Conservation (phyloP, 768 basidiomycete species). For the Kwoniella newhampshirensis region DNA sequence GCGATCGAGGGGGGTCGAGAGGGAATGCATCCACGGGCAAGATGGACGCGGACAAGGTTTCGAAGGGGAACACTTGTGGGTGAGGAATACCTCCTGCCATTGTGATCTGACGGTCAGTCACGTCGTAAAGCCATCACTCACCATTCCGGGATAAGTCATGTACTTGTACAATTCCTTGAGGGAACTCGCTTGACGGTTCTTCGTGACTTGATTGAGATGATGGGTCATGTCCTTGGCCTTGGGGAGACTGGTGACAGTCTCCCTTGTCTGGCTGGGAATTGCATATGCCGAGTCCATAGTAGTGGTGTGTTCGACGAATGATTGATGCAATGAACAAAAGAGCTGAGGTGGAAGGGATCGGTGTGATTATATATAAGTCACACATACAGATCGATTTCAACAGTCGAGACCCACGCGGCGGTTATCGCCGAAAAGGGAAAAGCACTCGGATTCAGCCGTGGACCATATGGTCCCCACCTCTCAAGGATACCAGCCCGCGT, state of each 20-base stretch:
- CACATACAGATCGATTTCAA: too few relatives aligned
- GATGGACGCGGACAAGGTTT: conserved; percentile 62
- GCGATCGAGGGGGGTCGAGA: conserved; percentile 50
- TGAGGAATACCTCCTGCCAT: conserved; percentile 74
- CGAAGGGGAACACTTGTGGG: conserved; percentile 65
- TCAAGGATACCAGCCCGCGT: too few relatives aligned
- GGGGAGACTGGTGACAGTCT: conserved; percentile 25
- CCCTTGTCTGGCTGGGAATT: conserved; percentile 13
- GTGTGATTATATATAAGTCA: background rate
- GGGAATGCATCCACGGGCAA: conserved; percentile 61
- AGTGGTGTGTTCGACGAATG: background rate
- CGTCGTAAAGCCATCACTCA: conserved; percentile 50
- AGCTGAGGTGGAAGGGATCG: background rate
- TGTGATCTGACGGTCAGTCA: conserved; percentile 51
- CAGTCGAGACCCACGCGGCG: too few relatives aligned
- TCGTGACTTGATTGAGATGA: conserved; percentile 65
- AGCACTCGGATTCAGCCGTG: conserved; percentile 1
- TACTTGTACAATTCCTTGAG: conserved; percentile 70
- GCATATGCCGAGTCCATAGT: conserved; percentile 47
- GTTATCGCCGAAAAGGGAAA: conserved; percentile 1
- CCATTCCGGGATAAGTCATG: conserved; percentile 58
- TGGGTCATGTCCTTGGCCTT: conserved; percentile 67
- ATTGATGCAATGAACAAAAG: background rate
- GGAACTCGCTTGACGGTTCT: conserved; percentile 60
- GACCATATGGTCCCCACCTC: background rate